Conservation (phyloP, 495 filamentous ascomycete genomes). For the Hapsidospora chrysogenum region DNA sequence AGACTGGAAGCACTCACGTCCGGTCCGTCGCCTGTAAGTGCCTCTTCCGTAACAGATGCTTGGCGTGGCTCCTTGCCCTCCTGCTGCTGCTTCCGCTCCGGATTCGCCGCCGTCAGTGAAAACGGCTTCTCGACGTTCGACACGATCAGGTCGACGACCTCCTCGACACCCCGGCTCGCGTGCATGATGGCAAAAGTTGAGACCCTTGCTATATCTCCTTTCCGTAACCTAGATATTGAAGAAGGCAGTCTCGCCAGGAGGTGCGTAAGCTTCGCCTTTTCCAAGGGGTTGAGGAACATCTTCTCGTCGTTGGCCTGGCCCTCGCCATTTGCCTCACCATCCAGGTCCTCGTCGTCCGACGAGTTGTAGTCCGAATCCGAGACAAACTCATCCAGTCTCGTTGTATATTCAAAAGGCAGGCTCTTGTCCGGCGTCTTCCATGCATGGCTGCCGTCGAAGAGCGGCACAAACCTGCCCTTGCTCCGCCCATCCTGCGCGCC, state of each 20-base stretch:
- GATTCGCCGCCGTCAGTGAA: slow-evolving; percentile 41
- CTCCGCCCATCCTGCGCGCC: slow-evolving; percentile 20
- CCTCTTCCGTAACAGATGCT: slow-evolving; percentile 13
- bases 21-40: slow-evolving; percentile 12
- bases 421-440: slow-evolving; percentile 55
- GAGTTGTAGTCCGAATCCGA: slow-evolving; percentile 75
- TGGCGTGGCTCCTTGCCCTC: slow-evolving; percentile 14
- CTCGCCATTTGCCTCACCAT: slow-evolving; percentile 49
- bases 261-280: slow-evolving; percentile 69
- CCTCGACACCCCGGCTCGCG: slow-evolving; percentile 58
- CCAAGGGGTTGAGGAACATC: slow-evolving; percentile 66
- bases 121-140: slow-evolving; percentile 63
- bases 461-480: slow-evolving; percentile 25
- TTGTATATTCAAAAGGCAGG: slow-evolving; percentile 59
- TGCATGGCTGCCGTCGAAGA: slow-evolving; percentile 54
- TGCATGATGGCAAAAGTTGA: slow-evolving; percentile 85
- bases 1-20: slow-evolving; percentile 63
- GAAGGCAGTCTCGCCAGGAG: slow-evolving; percentile 69
- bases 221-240: slow-evolving; percentile 53
- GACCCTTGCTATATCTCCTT: slow-evolving; percentile 73
- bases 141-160: slow-evolving; percentile 77
- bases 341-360: slow-evolving; percentile 73
- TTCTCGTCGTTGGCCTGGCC: slow-evolving; percentile 38
- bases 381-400: slow-evolving; percentile 57
- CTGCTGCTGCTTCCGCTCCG: slow-evolving; percentile 24